phyloP scores from a whole-genome alignment of 208 protist species.

The Novymonas esmeraldas region DNA sequence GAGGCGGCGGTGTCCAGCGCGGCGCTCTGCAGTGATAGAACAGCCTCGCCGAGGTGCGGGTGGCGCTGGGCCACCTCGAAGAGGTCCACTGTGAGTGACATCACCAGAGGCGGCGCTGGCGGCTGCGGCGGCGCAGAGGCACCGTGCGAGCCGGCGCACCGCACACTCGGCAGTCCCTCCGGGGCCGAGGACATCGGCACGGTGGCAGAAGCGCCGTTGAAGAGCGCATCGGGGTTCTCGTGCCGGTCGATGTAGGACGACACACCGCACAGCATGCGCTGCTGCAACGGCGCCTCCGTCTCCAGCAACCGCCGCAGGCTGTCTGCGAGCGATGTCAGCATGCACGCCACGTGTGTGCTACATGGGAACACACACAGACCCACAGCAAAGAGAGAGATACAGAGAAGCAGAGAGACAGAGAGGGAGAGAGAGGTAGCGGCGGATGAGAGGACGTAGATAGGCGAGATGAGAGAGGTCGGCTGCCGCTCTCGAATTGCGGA shows the following conservation, averaged over 20 bases:
- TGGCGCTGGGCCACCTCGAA: conserved; percentile 41
- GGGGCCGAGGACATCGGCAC: conserved; percentile 3
- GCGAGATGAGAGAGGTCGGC: no score
- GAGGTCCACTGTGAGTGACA: conserved; percentile 38
- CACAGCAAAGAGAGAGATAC: no score
- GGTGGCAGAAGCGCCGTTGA: no score
- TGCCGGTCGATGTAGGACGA: not conserved
- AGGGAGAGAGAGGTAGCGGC: no score
- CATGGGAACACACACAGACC: no score
- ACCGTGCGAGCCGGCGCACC: not conserved
- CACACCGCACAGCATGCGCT: not conserved
- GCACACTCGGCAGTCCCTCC: not conserved
- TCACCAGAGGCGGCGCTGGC: not conserved
- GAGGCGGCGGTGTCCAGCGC: conserved; percentile 14
- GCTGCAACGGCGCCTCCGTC: conserved; percentile 4
- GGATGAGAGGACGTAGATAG: no score
- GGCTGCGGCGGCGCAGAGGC: not conserved
- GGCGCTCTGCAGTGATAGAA: conserved; percentile 20
- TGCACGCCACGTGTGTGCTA: no score
- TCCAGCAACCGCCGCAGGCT: no score
- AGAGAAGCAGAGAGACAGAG: no score
- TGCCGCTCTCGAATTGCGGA: no score
- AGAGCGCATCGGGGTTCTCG: no score
- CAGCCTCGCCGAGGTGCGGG: conserved; percentile 20
- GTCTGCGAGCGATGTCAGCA: no score